These are phyloP conservation scores for Fonsecaea pedrosoi DNA, from an alignment of 2,329 filamentous ascomycete genomes.

Conservation along the genomic window DNA sequence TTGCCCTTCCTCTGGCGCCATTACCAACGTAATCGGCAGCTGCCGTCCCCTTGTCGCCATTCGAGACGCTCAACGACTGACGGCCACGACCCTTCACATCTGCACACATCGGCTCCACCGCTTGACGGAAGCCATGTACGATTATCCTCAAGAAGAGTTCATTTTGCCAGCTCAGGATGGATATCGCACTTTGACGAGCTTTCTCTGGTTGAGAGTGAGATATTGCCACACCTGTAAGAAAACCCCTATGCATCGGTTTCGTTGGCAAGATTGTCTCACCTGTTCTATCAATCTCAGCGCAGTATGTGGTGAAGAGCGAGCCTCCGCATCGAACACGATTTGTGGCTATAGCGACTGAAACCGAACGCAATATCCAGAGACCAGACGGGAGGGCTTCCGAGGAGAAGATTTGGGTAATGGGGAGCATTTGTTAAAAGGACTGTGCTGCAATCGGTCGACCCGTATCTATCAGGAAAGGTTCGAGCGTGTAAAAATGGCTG, in stretches of 20 bases:
- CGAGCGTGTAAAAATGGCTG: too few species aligned
- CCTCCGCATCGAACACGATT: not conserved
- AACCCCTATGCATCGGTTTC: not conserved
- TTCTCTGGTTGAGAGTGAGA: not conserved
- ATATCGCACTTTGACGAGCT: not conserved
- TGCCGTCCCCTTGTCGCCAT: not conserved
- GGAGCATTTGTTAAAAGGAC: too few species aligned
- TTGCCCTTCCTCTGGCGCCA: constrained; percentile 2
- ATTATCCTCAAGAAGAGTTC: not conserved
- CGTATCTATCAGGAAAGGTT: too few species aligned
- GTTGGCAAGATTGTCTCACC: not conserved
- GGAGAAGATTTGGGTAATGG: not conserved
- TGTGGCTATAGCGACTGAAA: not conserved
- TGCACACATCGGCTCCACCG: not conserved
- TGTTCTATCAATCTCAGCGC: not conserved
- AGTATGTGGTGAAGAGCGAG: not conserved
- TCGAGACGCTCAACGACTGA: not conserved
- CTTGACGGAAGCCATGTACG: not conserved
- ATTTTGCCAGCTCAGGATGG: constrained; percentile 5
- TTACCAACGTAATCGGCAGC: not conserved
- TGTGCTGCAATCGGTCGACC: too few species aligned
- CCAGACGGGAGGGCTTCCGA: not conserved
- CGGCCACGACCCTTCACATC: not conserved
- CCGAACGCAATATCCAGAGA: not conserved
- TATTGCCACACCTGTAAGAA: not conserved